These are phyloP conservation scores for Globisporangium solare DNA, from an alignment of 352 stramenopile genomes.

Conservation along the genomic window DNA sequence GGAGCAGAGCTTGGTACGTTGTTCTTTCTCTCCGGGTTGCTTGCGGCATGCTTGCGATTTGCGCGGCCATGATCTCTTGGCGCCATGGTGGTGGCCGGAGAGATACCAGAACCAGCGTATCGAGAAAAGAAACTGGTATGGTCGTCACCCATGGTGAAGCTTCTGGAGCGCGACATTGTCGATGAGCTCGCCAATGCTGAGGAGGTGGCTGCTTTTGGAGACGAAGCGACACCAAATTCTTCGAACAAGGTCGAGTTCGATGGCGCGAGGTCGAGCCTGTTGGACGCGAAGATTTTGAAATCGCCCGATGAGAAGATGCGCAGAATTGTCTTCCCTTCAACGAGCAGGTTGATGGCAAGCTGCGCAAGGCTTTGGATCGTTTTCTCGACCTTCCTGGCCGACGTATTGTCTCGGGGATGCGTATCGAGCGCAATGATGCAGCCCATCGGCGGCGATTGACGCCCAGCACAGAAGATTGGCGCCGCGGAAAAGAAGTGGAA, in stretches of 20 bases:
- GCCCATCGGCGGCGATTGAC: conserved; percentile 27
- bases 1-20: background rate
- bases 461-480: conserved; percentile 24
- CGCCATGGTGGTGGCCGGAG: background rate
- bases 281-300: conserved; percentile 54
- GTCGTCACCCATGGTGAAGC: conserved; percentile 4
- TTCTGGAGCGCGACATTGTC: conserved; percentile 6
- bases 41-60: conserved; percentile 8
- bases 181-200: background rate
- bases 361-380: conserved; percentile 57
- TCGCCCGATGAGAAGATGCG: conserved; percentile 57
- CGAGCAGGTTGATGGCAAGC: conserved; percentile 56
- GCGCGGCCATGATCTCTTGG: background rate
- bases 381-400: conserved; percentile 42
- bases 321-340: conserved; percentile 51
- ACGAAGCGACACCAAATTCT: conserved; percentile 29
- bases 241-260: conserved; percentile 21
- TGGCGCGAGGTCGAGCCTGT: conserved; percentile 22
- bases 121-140: conserved; percentile 8
- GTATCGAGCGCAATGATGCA: conserved; percentile 65
- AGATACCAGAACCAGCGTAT: conserved; percentile 3
- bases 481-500: conserved; percentile 67
- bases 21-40: conserved; percentile 11
- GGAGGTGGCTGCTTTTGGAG: conserved; percentile 1
- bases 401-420: conserved; percentile 25